Evolutionary conservation across 306 rosid genomes (phyloP).

Genomic region (Gastrolobium bilobum): DNA sequence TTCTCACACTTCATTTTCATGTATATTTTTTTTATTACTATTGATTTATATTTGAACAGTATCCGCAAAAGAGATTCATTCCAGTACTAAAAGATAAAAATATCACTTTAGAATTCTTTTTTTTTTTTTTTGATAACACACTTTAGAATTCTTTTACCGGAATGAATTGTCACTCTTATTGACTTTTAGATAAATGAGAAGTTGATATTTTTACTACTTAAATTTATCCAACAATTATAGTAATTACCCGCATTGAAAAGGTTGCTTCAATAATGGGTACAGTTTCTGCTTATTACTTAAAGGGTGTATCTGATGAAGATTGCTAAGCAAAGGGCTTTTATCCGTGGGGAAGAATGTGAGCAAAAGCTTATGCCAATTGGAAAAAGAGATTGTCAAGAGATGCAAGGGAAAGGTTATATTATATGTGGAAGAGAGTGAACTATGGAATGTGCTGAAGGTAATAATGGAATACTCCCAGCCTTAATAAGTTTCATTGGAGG

Average conservation of each 20-base stretch:
- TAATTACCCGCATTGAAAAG: constrained; percentile 6
- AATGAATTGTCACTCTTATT: too few relatives aligned
- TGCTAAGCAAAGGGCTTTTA: constrained; percentile 23
- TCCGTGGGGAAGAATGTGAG: background rate
- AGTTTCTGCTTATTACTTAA: constrained; percentile 1
- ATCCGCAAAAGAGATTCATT: too few relatives aligned
- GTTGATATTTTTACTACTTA: too few relatives aligned
- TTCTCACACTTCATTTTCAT: too few relatives aligned
- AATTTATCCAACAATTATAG: too few relatives aligned
- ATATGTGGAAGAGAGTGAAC: constrained; percentile 30
- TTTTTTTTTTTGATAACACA: too few relatives aligned
- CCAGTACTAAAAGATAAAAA: too few relatives aligned
- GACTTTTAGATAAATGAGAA: too few relatives aligned
- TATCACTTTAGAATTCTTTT: too few relatives aligned
- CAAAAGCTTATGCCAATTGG: constrained; percentile 18
- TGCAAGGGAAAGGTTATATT: constrained; percentile 26
- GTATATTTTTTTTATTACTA: too few relatives aligned
- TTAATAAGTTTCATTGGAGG: constrained; percentile 45
- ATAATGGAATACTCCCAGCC: constrained; percentile 40
- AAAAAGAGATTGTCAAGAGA: constrained; percentile 25
- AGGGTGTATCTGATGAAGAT: background rate
- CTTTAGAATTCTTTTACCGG: too few relatives aligned
- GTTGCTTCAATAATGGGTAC: constrained; percentile 30
- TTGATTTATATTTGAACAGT: too few relatives aligned
- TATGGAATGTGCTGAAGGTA: constrained; percentile 16